These are phyloP conservation scores for Dendrostoma leiphaemia DNA, from an alignment of 2,329 filamentous ascomycete species.

Conservation along the genomic window DNA sequence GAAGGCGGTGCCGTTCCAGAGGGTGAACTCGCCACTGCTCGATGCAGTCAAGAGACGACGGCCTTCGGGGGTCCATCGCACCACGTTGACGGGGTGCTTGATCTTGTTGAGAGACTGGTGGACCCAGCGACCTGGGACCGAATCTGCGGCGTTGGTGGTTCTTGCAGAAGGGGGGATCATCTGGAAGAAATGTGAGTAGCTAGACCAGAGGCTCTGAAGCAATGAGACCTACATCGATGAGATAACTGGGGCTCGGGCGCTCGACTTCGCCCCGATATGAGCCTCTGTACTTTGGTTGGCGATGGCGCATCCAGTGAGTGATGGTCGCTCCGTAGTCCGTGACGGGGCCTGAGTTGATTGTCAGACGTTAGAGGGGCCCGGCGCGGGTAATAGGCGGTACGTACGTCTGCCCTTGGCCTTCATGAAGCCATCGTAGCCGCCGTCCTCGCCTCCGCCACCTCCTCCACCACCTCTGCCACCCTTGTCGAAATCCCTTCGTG, in stretches of 20 bases:
- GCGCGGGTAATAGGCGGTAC: slow-evolving; percentile 26
- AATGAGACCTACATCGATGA: slow-evolving; percentile 69
- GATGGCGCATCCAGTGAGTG: slow-evolving; percentile 86
- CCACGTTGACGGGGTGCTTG: slow-evolving; percentile 94
- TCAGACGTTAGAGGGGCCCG: neutral
- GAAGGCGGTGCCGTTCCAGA: slow-evolving; percentile 99
- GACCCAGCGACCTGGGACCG: slow-evolving; percentile 89
- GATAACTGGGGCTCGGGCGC: slow-evolving; percentile 83
- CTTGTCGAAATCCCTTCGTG: slow-evolving; percentile 44
- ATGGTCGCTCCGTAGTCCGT: slow-evolving; percentile 92
- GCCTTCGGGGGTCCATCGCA: slow-evolving; percentile 96
- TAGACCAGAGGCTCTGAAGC: neutral
- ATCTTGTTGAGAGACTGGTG: slow-evolving; percentile 99
- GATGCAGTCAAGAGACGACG: slow-evolving; percentile 88
- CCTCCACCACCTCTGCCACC: slow-evolving; percentile 27
- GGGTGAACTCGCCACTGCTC: slow-evolving; percentile 93
- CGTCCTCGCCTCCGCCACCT: slow-evolving; percentile 13
- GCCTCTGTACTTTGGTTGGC: slow-evolving; percentile 73
- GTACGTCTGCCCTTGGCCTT: slow-evolving; percentile 52
- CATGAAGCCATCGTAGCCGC: slow-evolving; percentile 17
- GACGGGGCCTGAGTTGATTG: slow-evolving; percentile 64
- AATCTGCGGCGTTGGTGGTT: slow-evolving; percentile 72
- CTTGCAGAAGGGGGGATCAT: slow-evolving; percentile 84
- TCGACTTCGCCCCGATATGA: slow-evolving; percentile 73
- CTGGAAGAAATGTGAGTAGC: slow-evolving; percentile 39